phyloP scores from a whole-genome alignment of 768 basidiomycete species.

The Lentinus tigrinus region DNA sequence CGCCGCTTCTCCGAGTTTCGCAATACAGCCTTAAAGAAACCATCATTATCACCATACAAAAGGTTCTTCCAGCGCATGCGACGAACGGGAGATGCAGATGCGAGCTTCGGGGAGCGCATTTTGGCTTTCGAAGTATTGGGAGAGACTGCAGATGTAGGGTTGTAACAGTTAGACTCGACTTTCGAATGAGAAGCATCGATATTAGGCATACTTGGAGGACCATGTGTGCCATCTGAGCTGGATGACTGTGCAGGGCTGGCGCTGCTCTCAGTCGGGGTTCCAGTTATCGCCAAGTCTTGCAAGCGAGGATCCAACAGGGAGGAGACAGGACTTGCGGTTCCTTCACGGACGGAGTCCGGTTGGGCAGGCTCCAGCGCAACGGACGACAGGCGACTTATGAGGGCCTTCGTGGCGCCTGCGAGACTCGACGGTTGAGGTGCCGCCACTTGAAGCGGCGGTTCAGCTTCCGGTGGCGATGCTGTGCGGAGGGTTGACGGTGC shows the following conservation, averaged over 20 bases:
- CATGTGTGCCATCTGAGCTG: background rate
- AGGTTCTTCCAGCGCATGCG: background rate
- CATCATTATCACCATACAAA: constrained; percentile 2
- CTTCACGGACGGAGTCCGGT: background rate
- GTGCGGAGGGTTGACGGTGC: too few species aligned
- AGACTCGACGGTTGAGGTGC: background rate
- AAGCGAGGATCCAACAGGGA: background rate
- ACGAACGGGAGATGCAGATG: too few species aligned
- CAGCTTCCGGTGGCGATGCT: too few species aligned
- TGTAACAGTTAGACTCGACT: too few species aligned
- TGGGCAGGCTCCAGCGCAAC: background rate
- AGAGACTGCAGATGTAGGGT: too few species aligned
- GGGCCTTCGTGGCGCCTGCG: background rate
- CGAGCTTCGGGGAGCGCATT: too few species aligned
- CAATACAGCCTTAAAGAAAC: constrained; percentile 8
- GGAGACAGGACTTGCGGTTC: constrained; percentile 12
- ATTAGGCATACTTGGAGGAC: background rate
- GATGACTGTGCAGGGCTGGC: background rate
- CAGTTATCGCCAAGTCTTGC: constrained; percentile 4
- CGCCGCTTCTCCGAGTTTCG: background rate
- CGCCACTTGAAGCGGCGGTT: too few species aligned
- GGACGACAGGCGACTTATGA: background rate
- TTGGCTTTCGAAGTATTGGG: too few species aligned
- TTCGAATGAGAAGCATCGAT: too few species aligned
- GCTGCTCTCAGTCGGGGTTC: background rate